Evolutionary conservation across 192 early-diverging fungal species (phyloP), one percentile per base, ranked within the genome.

Genomic region (Mortierella hygrophila): DNA sequence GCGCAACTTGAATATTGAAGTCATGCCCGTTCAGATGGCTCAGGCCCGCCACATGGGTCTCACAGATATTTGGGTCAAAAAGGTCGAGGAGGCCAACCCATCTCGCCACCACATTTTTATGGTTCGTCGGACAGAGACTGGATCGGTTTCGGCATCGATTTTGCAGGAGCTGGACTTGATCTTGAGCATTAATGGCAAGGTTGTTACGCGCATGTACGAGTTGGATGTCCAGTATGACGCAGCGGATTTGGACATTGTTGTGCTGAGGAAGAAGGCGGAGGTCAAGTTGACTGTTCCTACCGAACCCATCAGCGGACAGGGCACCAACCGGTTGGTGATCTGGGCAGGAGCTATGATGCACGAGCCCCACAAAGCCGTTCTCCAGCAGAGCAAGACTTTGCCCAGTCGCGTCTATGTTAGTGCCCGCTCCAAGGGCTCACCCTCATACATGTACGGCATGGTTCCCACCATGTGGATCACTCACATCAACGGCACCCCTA

Each of bases 341-440:
- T 98, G 97, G 97, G 95, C 96, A 6, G 97, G 97, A 26, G 96
- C 94, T 15, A 90, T 92, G 32, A 88, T 97, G 83, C 95, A 96
- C 75, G 91, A 92, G 74, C 94, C 95, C 41, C 92, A 94, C 88
- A 93, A 93, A 79, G 94, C 94, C 20, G 89, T 94, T 35, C 68
- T 93, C 63, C 94, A 93, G 85, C 94, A 94, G 81, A 90, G 91
- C 78, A 93, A 92, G 47, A 90, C 88, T 2, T 84, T 94, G 20
- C 94, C 94, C 8, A 94, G 93, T n/a, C 89, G 92, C 32, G 92
- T 95, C 72, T 94, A 94, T 88, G 91, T 92, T 40, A 88, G 92
- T 9, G 82, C 77, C 60, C 83, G 91, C 9, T 80, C 85, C 29
- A 88, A 89, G 40, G 94, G 94, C 35, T 93, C 93, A 21, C 94